Conservation (phyloP, 2,329 filamentous ascomycete genomes). For the Didymella arachidicola region DNA sequence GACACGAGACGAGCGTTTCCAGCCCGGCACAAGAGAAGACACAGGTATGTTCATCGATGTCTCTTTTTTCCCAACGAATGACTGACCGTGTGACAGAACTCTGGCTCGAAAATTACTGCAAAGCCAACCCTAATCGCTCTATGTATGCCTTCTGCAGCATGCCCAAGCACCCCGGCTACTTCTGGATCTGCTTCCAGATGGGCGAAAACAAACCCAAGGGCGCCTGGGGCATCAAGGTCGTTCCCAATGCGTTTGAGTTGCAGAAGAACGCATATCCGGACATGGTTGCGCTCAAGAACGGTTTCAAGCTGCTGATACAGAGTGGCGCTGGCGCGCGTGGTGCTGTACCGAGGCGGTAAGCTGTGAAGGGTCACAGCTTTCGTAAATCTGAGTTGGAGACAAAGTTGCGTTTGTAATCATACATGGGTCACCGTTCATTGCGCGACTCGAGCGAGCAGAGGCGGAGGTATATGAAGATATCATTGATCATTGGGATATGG, state of each 20-base stretch:
- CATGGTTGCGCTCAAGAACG: constrained; percentile 94
- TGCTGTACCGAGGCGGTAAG: constrained; percentile 10
- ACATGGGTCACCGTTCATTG: not conserved
- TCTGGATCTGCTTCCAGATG: constrained; percentile 95
- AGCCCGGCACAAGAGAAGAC: constrained; percentile 78
- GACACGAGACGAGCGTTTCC: constrained; percentile 93
- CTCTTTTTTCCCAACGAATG: not conserved
- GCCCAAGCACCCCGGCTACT: constrained; percentile 89
- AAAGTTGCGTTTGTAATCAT: constrained; percentile 17
- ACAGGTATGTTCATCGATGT: constrained; percentile 70
- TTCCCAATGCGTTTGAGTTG: constrained; percentile 92
- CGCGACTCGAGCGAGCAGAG: not conserved
- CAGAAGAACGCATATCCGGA: constrained; percentile 90
- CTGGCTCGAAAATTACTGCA: constrained; percentile 95
- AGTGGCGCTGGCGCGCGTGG: constrained; percentile 15
- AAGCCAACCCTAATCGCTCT: constrained; percentile 92
- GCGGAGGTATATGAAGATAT: not conserved
- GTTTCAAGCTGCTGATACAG: constrained; percentile 84
- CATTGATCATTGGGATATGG: not conserved
- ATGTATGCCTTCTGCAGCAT: constrained; percentile 97
- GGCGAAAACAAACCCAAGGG: constrained; percentile 76
- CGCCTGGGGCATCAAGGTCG: constrained; percentile 85
- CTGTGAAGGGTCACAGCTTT: not conserved
- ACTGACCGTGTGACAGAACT: constrained; percentile 67
- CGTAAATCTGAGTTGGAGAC: not conserved